Evolutionary conservation across 2,329 filamentous ascomycete species (phyloP), one percentile per base, ranked within the genome.

Genomic region (Harringtonia lauricola): DNA sequence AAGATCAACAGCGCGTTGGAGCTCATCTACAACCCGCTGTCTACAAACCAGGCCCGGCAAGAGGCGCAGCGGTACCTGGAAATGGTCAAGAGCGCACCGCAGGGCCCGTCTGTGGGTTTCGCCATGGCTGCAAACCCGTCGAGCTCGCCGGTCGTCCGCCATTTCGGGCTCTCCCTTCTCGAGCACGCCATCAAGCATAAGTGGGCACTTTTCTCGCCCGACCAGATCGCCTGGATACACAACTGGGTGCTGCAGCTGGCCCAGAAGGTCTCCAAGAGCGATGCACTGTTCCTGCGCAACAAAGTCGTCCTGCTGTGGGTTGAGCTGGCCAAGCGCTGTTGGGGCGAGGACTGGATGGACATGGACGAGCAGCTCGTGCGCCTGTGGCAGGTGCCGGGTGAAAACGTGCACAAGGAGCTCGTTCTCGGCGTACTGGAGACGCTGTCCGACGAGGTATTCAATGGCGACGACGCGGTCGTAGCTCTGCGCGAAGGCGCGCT

Each of bases 261-360:
- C 13, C 77, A 83, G 55, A 72, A 74, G 48, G 70, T 94, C 36
- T 71, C 76, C 6, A 73, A 74, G 37, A 73, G 79, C 18, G 90
- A 96, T 58, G 86, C 87, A 3, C 62, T 74, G 28, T 98, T 89
- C 59, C 68, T 95, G 51, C 76, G 90, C 53, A 96, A 94, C 70
- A 98, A 98, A 66, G 82, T 92, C 29, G 87, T 86, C 24, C 84
- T 94, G 63, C 67, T 98, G 49, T 98, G 92, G 92, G 86, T 89
- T 8, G 92, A 96, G 62, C 72, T 95, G 42, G 88, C 89, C 34
- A 96, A 96, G 67, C 77, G 90, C 55, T 85, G 79, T 58, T 98
- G 92, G 92, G 86, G 75, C n/a, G 72, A 78, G 28, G 84, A 92
- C 49, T 98, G 94, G 92, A 80, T 84, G 68, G 81, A 94, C 57